Evolutionary conservation across 768 basidiomycete genomes (phyloP), one percentile per base, ranked within the genome.

Genomic region (Clitopilus hobsonii): DNA sequence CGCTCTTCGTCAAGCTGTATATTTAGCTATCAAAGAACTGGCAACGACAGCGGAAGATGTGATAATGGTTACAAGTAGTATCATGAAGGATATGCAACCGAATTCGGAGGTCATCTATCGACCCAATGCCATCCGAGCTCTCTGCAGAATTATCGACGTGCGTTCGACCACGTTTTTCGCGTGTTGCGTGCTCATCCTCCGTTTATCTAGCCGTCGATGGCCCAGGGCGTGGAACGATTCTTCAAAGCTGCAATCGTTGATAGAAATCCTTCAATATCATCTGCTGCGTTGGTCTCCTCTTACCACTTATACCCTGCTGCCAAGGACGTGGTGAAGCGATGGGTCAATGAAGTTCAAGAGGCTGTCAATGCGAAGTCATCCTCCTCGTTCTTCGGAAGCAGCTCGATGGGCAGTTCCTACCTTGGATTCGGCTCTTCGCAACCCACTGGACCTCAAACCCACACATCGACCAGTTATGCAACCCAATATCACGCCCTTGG

Each of bases 51-150:
- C 97, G 14, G 94, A 99, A 71, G 96, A 98, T 77, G 94, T 98
- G 25, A 97, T 99, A 63, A 99, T 99, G 94, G 95, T 98, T 58
- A 99, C 97, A 8, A 91, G 88, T 69, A 97, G 94, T 65, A 98
- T 99, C 70, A 97, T 97, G 95, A 98, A 98, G 77, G 97, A 99
- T 67, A 99, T 98, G 94, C 97, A 99, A 65, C 90, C 95, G 53
- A 98, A 97, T 68, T 88, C 94, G 49, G 97, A 99, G 72, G 96
- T 98, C 64, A 94, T 99, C 58, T 99, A 99, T 72, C 82, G 97
- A 53, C 92, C 97, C 27, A 99, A 99, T 70, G 90, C 97, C 14
- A 99, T 98, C 62, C 86, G 97, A 60, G 95, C 96, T 6, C 78
- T 99, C 5, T 94, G 94, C 71, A 82, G 94, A 59, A 95, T 99